A percentile compares a stretch with the other conserved stretches of the same genome.
Evolutionary conservation across 257 asterid species (phyloP).

Genomic region (Linderniella brevidens): DNA sequence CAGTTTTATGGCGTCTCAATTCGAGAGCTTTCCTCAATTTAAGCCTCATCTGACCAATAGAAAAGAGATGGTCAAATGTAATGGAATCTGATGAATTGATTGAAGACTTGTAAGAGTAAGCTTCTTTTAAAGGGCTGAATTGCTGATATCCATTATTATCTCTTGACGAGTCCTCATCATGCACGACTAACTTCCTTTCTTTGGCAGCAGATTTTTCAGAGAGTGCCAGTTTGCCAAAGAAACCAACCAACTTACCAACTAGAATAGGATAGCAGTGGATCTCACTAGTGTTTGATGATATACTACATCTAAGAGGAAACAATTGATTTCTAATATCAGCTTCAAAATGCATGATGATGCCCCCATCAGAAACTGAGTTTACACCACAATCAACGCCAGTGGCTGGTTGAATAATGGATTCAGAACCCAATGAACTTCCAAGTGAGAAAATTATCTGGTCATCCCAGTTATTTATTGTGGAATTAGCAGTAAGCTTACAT

Average conservation of each 20-base stretch:
- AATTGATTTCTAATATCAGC: slow-evolving; percentile 17
- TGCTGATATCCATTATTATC: slow-evolving; percentile 16
- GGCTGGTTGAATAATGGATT: slow-evolving; percentile 16
- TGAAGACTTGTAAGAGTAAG: slow-evolving; percentile 24
- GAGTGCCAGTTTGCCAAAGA: slow-evolving; percentile 30
- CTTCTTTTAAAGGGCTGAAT: slow-evolving; percentile 18
- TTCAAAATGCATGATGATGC: slow-evolving; percentile 52
- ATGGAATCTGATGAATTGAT: slow-evolving; percentile 23
- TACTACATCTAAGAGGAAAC: slow-evolving; percentile 20
- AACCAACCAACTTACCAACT: slow-evolving; percentile 39
- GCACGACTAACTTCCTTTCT: slow-evolving; percentile 17
- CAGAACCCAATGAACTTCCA: slow-evolving; percentile 19
- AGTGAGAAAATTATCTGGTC: slow-evolving; percentile 32
- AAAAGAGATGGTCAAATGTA: slow-evolving; percentile 16
- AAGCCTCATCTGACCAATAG: slow-evolving; percentile 21
- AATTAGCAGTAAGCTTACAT: slow-evolving; percentile 30
- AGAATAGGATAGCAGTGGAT: slow-evolving; percentile 64
- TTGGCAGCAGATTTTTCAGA: slow-evolving; percentile 19
- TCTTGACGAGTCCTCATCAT: slow-evolving; percentile 15
- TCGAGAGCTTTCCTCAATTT: slow-evolving; percentile 27
- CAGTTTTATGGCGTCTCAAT: slow-evolving; percentile 17
- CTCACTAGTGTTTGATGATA: slow-evolving; percentile 37
- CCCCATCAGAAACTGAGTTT: slow-evolving; percentile 23
- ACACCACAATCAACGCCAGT: slow-evolving; percentile 14
- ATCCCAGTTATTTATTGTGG: slow-evolving; percentile 20